Percentiles rank a stretch among this genome's conserved stretches.
Conservation (phyloP, 2,329 filamentous ascomycete genomes). For the Penicillium sp. region DNA sequence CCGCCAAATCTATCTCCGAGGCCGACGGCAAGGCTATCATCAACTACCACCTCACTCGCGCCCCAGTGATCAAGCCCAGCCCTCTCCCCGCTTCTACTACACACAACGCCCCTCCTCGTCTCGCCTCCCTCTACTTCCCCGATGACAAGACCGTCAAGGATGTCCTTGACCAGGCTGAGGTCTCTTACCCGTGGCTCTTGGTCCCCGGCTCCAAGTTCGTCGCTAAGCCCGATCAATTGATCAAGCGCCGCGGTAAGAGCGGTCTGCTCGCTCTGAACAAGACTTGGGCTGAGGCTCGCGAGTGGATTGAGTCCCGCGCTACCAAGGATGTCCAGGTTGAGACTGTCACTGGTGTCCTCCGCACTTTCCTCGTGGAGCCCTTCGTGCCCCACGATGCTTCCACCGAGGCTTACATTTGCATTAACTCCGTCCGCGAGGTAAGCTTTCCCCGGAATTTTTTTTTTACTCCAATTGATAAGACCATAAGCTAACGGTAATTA, state of each 20-base stretch:
- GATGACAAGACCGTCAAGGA: slow-evolving; percentile 80
- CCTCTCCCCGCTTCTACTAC: slow-evolving; percentile 79
- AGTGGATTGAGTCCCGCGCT: slow-evolving; percentile 90
- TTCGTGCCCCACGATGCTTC: slow-evolving; percentile 79
- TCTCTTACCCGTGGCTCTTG: slow-evolving; percentile 95
- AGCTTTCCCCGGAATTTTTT: slow-evolving; percentile 46
- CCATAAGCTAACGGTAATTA: slow-evolving; percentile 27
- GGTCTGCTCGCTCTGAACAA: slow-evolving; percentile 96
- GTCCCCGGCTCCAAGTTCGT: slow-evolving; percentile 85
- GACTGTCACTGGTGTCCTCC: slow-evolving; percentile 81
- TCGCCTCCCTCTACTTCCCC: slow-evolving; percentile 90
- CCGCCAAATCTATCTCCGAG: slow-evolving; percentile 96
- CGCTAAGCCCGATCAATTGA: slow-evolving; percentile 98
- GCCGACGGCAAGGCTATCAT: slow-evolving; percentile 99
- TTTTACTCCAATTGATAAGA: not conserved
- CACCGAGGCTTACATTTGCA: slow-evolving; percentile 99
- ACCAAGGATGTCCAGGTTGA: slow-evolving; percentile 93
- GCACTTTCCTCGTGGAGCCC: slow-evolving; percentile 96
- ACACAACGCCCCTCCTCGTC: slow-evolving; percentile 89
- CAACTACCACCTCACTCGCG: slow-evolving; percentile 99
- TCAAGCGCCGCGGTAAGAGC: slow-evolving; percentile 99
- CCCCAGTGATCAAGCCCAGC: slow-evolving; percentile 95
- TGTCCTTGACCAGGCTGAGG: slow-evolving; percentile 92
- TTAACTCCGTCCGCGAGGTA: slow-evolving; percentile 99
- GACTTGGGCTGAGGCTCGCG: slow-evolving; percentile 89